Conservation (phyloP, 2,329 filamentous ascomycete species). For the Neophaeococcomyces aloes region DNA sequence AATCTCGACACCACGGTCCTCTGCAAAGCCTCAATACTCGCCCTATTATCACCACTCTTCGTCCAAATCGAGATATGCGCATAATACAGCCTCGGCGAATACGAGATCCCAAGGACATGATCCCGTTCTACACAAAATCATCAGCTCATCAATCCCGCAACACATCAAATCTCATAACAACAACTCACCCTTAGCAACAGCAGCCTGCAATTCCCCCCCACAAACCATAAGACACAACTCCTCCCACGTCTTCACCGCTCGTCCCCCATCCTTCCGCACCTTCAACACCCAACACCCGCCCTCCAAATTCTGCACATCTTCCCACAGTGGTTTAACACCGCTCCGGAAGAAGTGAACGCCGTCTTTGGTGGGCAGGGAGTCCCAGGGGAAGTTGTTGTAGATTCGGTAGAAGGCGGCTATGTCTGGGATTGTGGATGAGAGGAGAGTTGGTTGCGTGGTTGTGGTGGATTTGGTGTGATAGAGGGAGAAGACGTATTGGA, state of each 20-base stretch:
- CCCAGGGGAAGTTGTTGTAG: constrained; percentile 69
- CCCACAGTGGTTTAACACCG: constrained; percentile 67
- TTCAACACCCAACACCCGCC: constrained; percentile 91
- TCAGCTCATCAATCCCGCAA: too few species aligned
- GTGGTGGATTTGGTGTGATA: constrained; percentile 35
- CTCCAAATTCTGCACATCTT: constrained; percentile 73
- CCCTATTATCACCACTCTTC: constrained; percentile 69
- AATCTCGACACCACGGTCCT: constrained; percentile 63
- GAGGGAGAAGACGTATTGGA: constrained; percentile 39
- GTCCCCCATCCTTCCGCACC: constrained; percentile 57
- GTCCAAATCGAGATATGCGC: constrained; percentile 90
- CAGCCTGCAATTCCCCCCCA: constrained; percentile 34
- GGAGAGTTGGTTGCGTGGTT: constrained; percentile 27
- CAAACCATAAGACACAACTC: constrained; percentile 21
- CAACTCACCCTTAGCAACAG: constrained; percentile 71
- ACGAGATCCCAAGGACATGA: constrained; percentile 74
- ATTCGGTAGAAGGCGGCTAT: constrained; percentile 60
- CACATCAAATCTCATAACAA: too few species aligned
- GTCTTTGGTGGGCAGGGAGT: constrained; percentile 65
- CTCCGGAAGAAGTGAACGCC: constrained; percentile 70
- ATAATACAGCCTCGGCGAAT: constrained; percentile 79
- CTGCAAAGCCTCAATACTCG: constrained; percentile 65
- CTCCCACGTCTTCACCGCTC: constrained; percentile 20
- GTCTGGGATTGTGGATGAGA: constrained; percentile 33
- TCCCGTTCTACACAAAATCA: constrained; percentile 53